Evolutionary conservation across 2,329 filamentous ascomycete genomes (phyloP).

Genomic region (Chrysoporthe austroafricana): DNA sequence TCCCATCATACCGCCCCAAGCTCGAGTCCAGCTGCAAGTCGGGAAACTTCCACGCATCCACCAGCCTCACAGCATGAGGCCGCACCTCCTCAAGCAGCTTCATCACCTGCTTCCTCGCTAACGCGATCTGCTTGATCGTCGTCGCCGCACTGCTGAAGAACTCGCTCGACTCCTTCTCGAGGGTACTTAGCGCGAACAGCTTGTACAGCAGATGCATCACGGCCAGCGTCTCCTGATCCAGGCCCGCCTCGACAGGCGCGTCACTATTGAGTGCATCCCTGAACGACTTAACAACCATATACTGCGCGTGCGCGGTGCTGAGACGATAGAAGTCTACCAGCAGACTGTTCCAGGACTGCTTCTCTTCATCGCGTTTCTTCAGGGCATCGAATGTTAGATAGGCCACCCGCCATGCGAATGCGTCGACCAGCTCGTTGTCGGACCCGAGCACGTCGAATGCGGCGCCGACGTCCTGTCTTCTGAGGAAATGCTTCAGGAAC

Average conservation of each 20-base stretch:
- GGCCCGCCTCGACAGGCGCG: conserved; percentile 48
- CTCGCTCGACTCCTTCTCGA: conserved; percentile 71
- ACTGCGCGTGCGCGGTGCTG: conserved; percentile 75
- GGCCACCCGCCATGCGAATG: conserved; percentile 76
- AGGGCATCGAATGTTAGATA: conserved; percentile 77
- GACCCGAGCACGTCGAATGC: conserved; percentile 75
- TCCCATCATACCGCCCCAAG: conserved; percentile 71
- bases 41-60: conserved; percentile 76
- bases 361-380: conserved; percentile 74
- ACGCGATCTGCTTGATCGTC: conserved; percentile 72
- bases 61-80: conserved; percentile 72
- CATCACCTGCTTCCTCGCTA: conserved; percentile 70
- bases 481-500: conserved; percentile 67
- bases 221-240: conserved; percentile 60
- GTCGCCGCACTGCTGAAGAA: conserved; percentile 73
- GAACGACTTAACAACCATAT: conserved; percentile 79
- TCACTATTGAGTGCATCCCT: conserved; percentile 47
- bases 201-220: conserved; percentile 77
- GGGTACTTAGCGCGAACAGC: conserved; percentile 70
- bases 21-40: conserved; percentile 78
- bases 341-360: conserved; percentile 77
- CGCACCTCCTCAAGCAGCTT: conserved; percentile 72
- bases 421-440: conserved; percentile 71
- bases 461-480: conserved; percentile 69
- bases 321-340: conserved; percentile 80